Conservation (phyloP, 192 early-diverging fungal genomes). For the Blastocladiella britannica region DNA sequence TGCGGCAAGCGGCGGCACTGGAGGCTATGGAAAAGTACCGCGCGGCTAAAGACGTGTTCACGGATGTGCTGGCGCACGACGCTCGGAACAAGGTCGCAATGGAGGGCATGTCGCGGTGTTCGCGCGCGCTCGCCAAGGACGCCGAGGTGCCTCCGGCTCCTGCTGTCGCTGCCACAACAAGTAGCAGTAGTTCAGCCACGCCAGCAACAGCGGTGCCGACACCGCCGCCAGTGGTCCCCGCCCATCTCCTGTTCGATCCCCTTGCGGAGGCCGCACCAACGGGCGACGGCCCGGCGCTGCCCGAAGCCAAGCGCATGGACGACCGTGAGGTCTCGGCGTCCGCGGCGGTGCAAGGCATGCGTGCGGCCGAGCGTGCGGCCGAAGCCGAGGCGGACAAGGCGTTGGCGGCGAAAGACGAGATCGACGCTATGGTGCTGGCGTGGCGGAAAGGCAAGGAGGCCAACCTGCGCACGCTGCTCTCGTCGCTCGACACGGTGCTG, state of each 20-base stretch:
- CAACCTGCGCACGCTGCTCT: conserved; percentile 73
- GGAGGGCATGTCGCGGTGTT: conserved; percentile 32
- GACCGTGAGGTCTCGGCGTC: conserved; percentile 2
- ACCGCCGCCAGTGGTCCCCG: conserved; percentile 8
- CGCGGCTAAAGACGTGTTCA: conserved; percentile 33
- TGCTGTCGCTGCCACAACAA: neutral
- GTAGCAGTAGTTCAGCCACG: neutral
- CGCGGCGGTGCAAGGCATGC: conserved; percentile 46
- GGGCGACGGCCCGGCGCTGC: neutral
- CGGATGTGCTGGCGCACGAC: conserved; percentile 13
- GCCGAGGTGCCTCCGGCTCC: conserved; percentile 6
- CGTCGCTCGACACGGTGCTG: conserved; percentile 52
- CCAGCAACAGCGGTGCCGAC: neutral
- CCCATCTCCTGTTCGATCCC: conserved; percentile 22
- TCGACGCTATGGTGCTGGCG: conserved; percentile 44
- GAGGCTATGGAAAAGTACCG: conserved; percentile 66
- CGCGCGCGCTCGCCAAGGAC: conserved; percentile 17
- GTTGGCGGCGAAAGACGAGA: conserved; percentile 49
- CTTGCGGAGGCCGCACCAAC: conserved; percentile 11
- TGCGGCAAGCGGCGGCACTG: conserved; percentile 54
- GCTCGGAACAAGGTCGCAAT: conserved; percentile 13
- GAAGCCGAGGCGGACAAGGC: conserved; percentile 60
- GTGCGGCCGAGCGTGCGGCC: conserved; percentile 40
- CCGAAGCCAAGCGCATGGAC: neutral
- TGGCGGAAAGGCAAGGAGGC: conserved; percentile 80